Evolutionary conservation across 495 filamentous ascomycete species (phyloP).

Genomic region (Talaromyces ruber): DNA sequence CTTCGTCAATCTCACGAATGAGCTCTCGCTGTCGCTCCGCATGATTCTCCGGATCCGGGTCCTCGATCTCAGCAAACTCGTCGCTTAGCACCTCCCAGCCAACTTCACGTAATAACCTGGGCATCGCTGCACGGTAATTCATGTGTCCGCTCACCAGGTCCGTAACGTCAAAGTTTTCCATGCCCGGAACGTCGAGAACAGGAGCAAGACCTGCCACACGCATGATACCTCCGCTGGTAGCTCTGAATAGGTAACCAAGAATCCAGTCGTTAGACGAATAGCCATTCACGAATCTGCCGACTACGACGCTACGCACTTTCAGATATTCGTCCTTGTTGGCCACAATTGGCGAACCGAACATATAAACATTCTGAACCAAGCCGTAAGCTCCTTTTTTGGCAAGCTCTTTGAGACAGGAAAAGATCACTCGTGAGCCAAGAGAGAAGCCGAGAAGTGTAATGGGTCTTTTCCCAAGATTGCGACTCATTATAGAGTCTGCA

Average conservation of each 20-base stretch:
- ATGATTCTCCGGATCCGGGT: conserved; percentile 93
- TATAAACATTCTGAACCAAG: conserved; percentile 87
- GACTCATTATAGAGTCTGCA: conserved; percentile 86
- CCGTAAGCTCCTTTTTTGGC: conserved; percentile 81
- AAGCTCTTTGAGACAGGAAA: conserved; percentile 82
- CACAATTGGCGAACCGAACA: conserved; percentile 89
- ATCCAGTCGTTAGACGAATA: conserved; percentile 98
- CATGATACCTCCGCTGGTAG: conserved; percentile 87
- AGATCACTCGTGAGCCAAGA: conserved; percentile 86
- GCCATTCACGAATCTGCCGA: conserved; percentile 89
- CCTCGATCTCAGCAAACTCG: conserved; percentile 95
- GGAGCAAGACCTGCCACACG: conserved; percentile 83
- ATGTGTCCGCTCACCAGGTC: conserved; percentile 87
- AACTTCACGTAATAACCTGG: conserved; percentile 69
- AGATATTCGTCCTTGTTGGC: conserved; percentile 89
- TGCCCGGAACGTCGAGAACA: conserved; percentile 63
- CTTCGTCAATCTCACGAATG: conserved; percentile 94
- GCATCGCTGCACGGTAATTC: conserved; percentile 91
- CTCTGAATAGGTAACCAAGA: conserved; percentile 90
- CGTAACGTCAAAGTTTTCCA: conserved; percentile 89
- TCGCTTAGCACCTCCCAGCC: conserved; percentile 88
- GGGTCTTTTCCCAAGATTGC: conserved; percentile 84
- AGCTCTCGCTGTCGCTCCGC: conserved; percentile 80
- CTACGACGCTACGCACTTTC: conserved; percentile 68
- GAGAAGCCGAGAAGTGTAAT: conserved; percentile 97